Percentiles rank a stretch among this genome's conserved stretches.
Conservation (phyloP, 106 monocot species). For the Narthecium ossifragum region DNA sequence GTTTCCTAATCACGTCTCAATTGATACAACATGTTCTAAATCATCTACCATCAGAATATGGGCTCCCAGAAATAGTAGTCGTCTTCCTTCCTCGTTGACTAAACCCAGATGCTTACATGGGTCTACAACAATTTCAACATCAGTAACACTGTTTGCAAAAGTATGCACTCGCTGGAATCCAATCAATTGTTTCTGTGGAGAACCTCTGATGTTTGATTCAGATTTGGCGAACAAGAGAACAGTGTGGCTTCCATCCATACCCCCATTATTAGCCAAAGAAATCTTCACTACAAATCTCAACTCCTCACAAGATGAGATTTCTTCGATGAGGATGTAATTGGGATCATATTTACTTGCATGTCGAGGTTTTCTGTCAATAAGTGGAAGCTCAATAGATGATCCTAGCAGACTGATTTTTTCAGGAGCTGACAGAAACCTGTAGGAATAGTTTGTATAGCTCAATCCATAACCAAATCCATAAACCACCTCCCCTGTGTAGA, state of each 20-base stretch:
- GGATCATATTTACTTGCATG: slow-evolving; percentile 11
- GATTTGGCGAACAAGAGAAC: slow-evolving; percentile 18
- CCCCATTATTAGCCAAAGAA: slow-evolving; percentile 5
- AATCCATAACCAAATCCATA: slow-evolving; percentile 79
- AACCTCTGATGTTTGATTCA: background rate
- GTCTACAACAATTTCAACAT: slow-evolving; percentile 11
- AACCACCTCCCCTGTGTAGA: slow-evolving; percentile 66
- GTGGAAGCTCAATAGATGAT: slow-evolving; percentile 13
- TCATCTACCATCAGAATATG: slow-evolving; percentile 51
- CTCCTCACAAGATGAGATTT: background rate
- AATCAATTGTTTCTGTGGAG: slow-evolving; percentile 29
- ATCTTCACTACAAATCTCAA: slow-evolving; percentile 4
- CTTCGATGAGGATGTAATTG: background rate
- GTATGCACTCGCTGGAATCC: slow-evolving; percentile 26
- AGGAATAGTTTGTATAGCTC: slow-evolving; percentile 63
- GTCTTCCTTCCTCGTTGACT: slow-evolving; percentile 29
- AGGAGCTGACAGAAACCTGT: slow-evolving; percentile 43
- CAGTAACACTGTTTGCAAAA: background rate
- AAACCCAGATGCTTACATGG: slow-evolving; percentile 27
- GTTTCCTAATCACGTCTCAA: slow-evolving; percentile 31
- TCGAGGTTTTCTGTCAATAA: slow-evolving; percentile 2
- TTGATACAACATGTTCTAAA: slow-evolving; percentile 31
- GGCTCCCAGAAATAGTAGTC: slow-evolving; percentile 45
- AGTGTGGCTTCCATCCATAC: slow-evolving; percentile 14
- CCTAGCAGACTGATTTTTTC: slow-evolving; percentile 18